Evolutionary conservation across 2,329 filamentous ascomycete genomes (phyloP).

Genomic region (Pezicula neosporulosa): DNA sequence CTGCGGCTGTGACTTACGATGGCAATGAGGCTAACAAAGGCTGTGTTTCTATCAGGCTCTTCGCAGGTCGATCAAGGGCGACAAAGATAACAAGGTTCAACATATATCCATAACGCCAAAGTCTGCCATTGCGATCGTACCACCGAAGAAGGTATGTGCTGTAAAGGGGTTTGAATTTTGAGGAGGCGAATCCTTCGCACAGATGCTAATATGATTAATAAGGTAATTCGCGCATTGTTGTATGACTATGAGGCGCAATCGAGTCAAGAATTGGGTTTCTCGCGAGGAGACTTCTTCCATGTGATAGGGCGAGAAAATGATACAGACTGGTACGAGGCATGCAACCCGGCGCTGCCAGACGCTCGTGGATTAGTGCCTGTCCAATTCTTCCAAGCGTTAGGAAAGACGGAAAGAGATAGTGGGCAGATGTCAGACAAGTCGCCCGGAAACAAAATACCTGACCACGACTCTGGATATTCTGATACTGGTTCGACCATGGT

Average conservation of each 20-base stretch:
- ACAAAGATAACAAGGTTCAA: constrained; percentile 59
- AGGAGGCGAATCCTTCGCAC: background rate
- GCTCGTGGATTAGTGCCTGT: constrained; percentile 91
- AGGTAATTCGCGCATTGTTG: constrained; percentile 96
- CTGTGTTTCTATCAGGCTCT: constrained; percentile 44
- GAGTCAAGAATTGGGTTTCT: constrained; percentile 81
- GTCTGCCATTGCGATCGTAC: constrained; percentile 65
- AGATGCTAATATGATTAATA: constrained; percentile 10
- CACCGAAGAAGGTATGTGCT: constrained; percentile 64
- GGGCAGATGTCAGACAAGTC: constrained; percentile 58
- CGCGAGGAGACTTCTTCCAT: constrained; percentile 95
- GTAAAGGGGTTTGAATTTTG: background rate
- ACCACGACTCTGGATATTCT: constrained; percentile 90
- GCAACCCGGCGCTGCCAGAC: constrained; percentile 85
- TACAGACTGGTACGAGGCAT: constrained; percentile 95
- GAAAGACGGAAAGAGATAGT: constrained; percentile 89
- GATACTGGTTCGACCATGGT: constrained; percentile 42
- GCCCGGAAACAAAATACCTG: constrained; percentile 55
- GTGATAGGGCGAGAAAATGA: constrained; percentile 96
- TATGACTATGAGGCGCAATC: constrained; percentile 85
- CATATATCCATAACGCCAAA: constrained; percentile 68
- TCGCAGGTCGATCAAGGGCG: constrained; percentile 67
- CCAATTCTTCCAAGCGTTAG: constrained; percentile 86
- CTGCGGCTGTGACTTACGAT: background rate
- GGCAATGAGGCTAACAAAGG: constrained; percentile 16